Evolutionary conservation across 2,329 filamentous ascomycete genomes (phyloP), one percentile per base, ranked within the genome.

Genomic region (Paecilomyces variotii): DNA sequence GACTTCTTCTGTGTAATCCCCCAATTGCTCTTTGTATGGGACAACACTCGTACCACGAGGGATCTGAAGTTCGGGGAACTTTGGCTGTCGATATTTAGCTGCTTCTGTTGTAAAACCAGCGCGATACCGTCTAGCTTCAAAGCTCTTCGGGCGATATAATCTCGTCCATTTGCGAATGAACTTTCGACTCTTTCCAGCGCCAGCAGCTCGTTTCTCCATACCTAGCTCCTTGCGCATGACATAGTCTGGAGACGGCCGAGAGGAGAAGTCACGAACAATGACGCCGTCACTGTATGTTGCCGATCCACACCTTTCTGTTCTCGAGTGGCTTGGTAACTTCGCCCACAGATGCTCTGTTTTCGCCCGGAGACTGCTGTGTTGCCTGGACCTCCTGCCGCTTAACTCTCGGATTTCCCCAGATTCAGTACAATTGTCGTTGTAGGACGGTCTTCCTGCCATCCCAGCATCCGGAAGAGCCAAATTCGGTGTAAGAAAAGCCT

Each of bases 231-330:
- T 52, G 39, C 26, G 52, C 27, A 51, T 57, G 56, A 26, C 39
- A 45, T 45, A 26, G 45, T 60, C 58, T 45, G 60, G 56, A 10
- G 58, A 56, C n/a, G 59, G 56, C 27, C 55, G 52, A 26, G 59
- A 4, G 25, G 53, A 62, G 35, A 67, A 67, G 49, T 67, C 65
- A 12, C 64, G 61, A 32, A 61, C 57, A 25, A 61, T 57, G n/a
- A 67, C 54, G n/a, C 58, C 49, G 57, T 67, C 63, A 6, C 59
- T 53, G 6, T 58, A 51, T 28, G 57, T 60, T n/a, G 61, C 61
- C 12, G 60, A 57, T 28, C 52, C 56, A 25, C 60, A 59, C 54
- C 64, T 58, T 34, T 62, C 59, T 11, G 49, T 50, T 50, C 55
- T 60, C 5, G 59, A 60, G 45, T 65, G 62, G 53, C 61, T 65